A percentile compares a stretch with the other conserved stretches of the same genome.
Evolutionary conservation across 192 early-diverging fungal species (phyloP).

Genomic region (Martensiomyces pterosporus): DNA sequence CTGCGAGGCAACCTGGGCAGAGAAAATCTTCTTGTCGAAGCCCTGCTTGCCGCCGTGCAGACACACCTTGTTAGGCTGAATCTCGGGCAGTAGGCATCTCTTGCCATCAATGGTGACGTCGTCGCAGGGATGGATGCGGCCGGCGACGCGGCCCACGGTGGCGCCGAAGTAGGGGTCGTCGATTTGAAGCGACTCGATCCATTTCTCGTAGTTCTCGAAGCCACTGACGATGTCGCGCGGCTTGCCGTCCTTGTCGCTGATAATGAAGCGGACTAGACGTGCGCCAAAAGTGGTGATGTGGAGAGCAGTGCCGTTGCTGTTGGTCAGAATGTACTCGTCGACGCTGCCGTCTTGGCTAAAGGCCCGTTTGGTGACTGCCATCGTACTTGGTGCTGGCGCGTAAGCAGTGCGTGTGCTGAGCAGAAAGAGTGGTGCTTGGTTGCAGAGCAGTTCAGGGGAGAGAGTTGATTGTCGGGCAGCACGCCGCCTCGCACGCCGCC

Average conservation of each 20-base stretch:
- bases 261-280: constrained; percentile 62
- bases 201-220: constrained; percentile 58
- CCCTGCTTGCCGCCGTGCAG: constrained; percentile 78
- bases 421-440: too few species aligned
- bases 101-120: constrained; percentile 60
- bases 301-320: constrained; percentile 21
- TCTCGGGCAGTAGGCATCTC: constrained; percentile 55
- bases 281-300: constrained; percentile 62
- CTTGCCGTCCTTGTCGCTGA: constrained; percentile 52
- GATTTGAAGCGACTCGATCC: constrained; percentile 40
- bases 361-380: constrained; percentile 32
- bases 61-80: constrained; percentile 67
- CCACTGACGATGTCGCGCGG: constrained; percentile 71
- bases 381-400: too few species aligned
- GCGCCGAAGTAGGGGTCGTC: constrained; percentile 76
- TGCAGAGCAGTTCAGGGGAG: too few species aligned
- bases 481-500: neutral
- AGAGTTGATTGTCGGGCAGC: neutral
- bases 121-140: constrained; percentile 49
- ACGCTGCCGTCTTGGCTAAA: constrained; percentile 31
- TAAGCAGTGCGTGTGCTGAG: too few species aligned
- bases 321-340: constrained; percentile 30
- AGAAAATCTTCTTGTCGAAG: constrained; percentile 69
- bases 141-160: constrained; percentile 71
- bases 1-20: constrained; percentile 34